phyloP scores from a whole-genome alignment of 495 filamentous ascomycete species.

The Trichoderma erinaceum region DNA sequence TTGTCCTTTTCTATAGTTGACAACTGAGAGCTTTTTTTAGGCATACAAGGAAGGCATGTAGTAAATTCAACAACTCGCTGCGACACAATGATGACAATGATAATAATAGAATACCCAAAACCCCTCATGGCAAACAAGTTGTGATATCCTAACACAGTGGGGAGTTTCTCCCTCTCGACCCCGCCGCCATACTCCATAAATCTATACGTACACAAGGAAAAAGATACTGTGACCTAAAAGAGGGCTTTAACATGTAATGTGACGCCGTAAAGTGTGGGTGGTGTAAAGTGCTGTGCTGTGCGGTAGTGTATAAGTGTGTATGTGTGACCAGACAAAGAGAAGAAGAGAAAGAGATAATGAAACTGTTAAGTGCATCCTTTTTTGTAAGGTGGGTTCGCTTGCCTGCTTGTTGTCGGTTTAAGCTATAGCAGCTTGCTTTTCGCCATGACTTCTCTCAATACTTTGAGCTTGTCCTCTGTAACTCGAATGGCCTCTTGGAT shows the following conservation, averaged over 20 bases:
- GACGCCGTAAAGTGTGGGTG: slow-evolving; percentile 1
- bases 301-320: not conserved
- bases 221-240: not conserved
- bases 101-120: not conserved
- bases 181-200: not conserved
- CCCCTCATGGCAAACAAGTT: not conserved
- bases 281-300: not conserved
- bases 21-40: not conserved
- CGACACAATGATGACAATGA: not conserved
- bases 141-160: not conserved
- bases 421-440: slow-evolving; percentile 28
- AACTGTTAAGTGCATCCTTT: not conserved
- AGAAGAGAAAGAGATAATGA: not conserved
- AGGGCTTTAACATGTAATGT: slow-evolving; percentile 2
- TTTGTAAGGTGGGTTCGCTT: no score
- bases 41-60: not conserved
- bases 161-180: not conserved
- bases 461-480: slow-evolving; percentile 73
- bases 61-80: not conserved
- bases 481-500: slow-evolving; percentile 77
- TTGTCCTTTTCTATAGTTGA: not conserved
- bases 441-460: slow-evolving; percentile 65
- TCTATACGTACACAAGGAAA: not conserved
- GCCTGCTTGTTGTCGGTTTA: not conserved
- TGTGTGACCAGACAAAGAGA: not conserved